Evolutionary conservation across 495 filamentous ascomycete species (phyloP), one percentile per base, ranked within the genome.

Genomic region (Pyrenula massariospora): DNA sequence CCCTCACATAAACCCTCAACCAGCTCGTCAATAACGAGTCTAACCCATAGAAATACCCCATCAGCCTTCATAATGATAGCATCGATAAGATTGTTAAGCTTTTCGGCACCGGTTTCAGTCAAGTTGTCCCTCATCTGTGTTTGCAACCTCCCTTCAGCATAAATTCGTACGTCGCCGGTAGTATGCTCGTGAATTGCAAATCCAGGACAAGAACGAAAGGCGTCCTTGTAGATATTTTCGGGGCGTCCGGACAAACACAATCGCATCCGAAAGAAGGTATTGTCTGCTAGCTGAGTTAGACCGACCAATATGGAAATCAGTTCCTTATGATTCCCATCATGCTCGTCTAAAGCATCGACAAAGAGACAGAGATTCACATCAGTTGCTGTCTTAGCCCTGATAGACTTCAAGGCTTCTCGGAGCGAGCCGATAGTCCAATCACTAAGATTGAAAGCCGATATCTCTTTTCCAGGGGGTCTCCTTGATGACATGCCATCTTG

Each of bases 41-140:
- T 50, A 2, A 67, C 65, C 65, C 64, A 67, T 15, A 67, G 57
- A 50, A 67, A 67, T 2, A 67, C 65, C 15, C 65, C 65, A 12
- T 50, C 47, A 10, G 65, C 64, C 52, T 62, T 66, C 21, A 20
- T 19, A 20, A 42, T 48, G 19, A 66, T 54, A 11, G 63, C 48
- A 1, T 55, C 50, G 21, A 53, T 52, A 10, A 66, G 25, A 21
- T 1, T 0, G 5, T 42, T 22, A 20, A 25, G 22, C 12, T 22
- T 47, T 24, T 54, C 3, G n/a, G 25, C 48, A 20, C 31, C 50
- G 12, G 2, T 3, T 11, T 10, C 22, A 22, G 2, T 20, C 25
- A 50, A 20, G 3, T 23, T 25, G 2, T 5, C 22, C 3, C 52
- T 36, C 20, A 48, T 10, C 2, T 42, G 20, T 12, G 52, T 12